Evolutionary conservation across 495 filamentous ascomycete species (phyloP).

Genomic region (Lichenothelia convexa): DNA sequence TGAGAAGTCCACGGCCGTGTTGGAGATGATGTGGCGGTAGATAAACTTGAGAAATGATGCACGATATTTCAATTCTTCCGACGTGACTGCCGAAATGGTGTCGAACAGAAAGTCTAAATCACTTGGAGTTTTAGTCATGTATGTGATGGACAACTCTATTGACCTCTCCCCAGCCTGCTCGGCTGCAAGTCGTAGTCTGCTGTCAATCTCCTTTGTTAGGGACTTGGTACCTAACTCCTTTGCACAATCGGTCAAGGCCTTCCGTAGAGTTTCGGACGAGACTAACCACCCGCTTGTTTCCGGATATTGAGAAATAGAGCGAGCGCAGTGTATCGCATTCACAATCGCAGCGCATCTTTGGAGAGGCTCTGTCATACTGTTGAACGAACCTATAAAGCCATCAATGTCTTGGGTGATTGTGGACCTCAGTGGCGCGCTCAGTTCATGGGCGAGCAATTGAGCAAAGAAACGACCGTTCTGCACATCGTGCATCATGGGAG

Average conservation of each 20-base stretch:
- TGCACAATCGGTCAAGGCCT: conserved; percentile 46
- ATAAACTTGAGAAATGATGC: conserved; percentile 65
- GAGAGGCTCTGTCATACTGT: conserved; percentile 44
- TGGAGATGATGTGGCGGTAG: conserved; percentile 67
- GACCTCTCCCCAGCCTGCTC: conserved; percentile 79
- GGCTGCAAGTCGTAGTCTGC: conserved; percentile 61
- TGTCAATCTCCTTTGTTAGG: conserved; percentile 45
- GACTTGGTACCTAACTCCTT: conserved; percentile 58
- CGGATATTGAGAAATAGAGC: conserved; percentile 47
- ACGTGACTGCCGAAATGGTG: conserved; percentile 67
- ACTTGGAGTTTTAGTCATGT: conserved; percentile 50
- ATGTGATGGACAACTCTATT: conserved; percentile 68
- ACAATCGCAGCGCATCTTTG: conserved; percentile 51
- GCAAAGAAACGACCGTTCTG: conserved; percentile 87
- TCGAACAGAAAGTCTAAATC: conserved; percentile 83
- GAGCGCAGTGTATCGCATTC: conserved; percentile 70
- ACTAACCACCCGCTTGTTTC: conserved; percentile 54
- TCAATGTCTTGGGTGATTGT: conserved; percentile 57
- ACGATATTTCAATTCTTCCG: conserved; percentile 59
- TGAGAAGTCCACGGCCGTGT: conserved; percentile 76
- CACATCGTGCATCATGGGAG: conserved; percentile 55
- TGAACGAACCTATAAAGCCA: conserved; percentile 40
- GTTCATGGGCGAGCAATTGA: conserved; percentile 64
- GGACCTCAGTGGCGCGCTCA: conserved; percentile 55
- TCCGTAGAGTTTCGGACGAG: conserved; percentile 51